Conservation (phyloP, 345 rosid species). For the Carallia brachiata region DNA sequence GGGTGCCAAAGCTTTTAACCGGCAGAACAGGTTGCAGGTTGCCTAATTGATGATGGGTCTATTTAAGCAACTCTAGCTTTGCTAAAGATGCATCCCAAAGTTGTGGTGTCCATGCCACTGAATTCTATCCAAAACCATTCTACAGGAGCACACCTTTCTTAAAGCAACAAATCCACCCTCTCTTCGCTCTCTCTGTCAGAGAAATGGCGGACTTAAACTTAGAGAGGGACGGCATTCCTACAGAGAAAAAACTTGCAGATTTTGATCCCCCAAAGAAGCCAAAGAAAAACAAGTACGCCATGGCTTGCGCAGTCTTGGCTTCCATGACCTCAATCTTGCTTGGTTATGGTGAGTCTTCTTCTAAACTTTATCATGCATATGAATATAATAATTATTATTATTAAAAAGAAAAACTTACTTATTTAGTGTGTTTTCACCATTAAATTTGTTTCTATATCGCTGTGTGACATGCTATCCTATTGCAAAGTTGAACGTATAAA, state of each 20-base stretch:
- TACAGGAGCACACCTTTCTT: not conserved
- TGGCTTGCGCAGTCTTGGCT: slow-evolving; percentile 68
- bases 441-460: too few species aligned
- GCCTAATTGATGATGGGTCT: not conserved
- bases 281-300: slow-evolving; percentile 59
- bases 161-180: not conserved
- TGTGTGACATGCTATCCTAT: too few species aligned
- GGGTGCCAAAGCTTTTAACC: not conserved
- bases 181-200: not conserved
- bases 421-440: too few species aligned
- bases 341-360: slow-evolving; percentile 58
- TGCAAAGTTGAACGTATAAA: too few species aligned
- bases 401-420: not conserved
- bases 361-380: not conserved
- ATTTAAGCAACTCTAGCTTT: not conserved
- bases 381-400: not conserved
- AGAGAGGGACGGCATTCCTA: not conserved
- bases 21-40: not conserved
- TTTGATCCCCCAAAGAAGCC: slow-evolving; percentile 37
- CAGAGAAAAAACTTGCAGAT: not conserved
- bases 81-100: not conserved
- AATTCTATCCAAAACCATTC: not conserved
- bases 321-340: slow-evolving; percentile 82
- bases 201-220: not conserved
- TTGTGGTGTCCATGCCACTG: too few species aligned